Conservation (phyloP, 345 rosid species). For the Rhodamnia rubescens region DNA sequence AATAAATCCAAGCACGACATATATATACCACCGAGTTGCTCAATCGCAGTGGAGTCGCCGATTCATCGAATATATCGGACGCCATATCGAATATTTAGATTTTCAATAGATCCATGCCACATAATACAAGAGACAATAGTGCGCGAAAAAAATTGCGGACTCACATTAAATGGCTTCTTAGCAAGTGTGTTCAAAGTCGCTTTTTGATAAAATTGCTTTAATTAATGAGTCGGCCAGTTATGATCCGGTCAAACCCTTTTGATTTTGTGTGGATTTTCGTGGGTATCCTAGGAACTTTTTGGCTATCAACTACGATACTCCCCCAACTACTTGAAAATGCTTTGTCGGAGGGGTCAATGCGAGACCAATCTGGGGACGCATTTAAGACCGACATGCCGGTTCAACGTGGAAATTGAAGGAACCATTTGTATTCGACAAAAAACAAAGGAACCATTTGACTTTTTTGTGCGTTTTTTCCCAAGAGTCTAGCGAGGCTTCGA, state of each 20-base stretch:
- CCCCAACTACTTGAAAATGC: background rate
- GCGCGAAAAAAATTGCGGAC: too few species aligned
- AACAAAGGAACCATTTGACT: background rate
- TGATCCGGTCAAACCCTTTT: background rate
- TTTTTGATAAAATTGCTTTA: background rate
- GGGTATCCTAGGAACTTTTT: background rate
- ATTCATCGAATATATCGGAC: too few species aligned
- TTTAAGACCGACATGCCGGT: background rate
- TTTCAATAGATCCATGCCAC: background rate
- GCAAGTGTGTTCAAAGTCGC: background rate
- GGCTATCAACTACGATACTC: background rate
- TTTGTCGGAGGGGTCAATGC: background rate
- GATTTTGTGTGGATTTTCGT: background rate
- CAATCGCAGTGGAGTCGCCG: background rate
- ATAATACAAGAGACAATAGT: background rate
- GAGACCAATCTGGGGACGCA: background rate
- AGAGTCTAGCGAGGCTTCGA: background rate
- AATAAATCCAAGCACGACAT: fast-evolving
- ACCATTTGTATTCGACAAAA: too few species aligned
- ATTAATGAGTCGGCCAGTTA: background rate
- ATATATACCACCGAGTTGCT: background rate
- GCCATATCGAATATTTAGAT: background rate
- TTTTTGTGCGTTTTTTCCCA: too few species aligned
- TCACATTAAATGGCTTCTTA: background rate
- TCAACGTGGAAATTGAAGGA: background rate